A percentile compares a stretch with the other conserved stretches of the same genome.
phyloP scores from a whole-genome alignment of 2,329 filamentous ascomycete genomes.

The Rugonectria rugulosa region DNA sequence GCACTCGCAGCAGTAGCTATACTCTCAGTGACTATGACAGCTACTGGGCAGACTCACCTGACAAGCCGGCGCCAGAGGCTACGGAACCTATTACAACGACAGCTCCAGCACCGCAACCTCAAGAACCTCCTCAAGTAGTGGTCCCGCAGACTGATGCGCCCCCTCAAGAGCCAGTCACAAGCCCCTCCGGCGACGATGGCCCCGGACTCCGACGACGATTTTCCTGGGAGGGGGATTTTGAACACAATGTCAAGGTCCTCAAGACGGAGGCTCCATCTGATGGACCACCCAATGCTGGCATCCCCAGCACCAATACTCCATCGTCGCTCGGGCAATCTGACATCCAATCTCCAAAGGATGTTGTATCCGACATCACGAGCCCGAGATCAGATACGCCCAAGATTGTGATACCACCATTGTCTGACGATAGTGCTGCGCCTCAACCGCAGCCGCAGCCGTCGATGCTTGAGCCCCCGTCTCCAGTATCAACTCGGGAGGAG shows the following conservation, averaged over 20 bases:
- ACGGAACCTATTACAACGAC: slow-evolving; percentile 12
- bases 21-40: slow-evolving; percentile 72
- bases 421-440: slow-evolving; percentile 32
- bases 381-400: slow-evolving; percentile 25
- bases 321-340: slow-evolving; percentile 21
- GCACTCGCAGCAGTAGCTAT: slow-evolving; percentile 65
- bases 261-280: slow-evolving; percentile 20
- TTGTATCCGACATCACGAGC: slow-evolving; percentile 13
- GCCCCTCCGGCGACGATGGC: slow-evolving; percentile 1
- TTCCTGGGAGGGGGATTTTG: slow-evolving; percentile 47
- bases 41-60: slow-evolving; percentile 62
- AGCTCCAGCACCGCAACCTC: not conserved
- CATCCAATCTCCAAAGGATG: slow-evolving; percentile 24
- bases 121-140: slow-evolving; percentile 7
- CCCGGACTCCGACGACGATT: slow-evolving; percentile 42
- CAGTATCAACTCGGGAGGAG: slow-evolving; percentile 49
- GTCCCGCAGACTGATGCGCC: slow-evolving; percentile 1
- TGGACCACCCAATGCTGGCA: slow-evolving; percentile 6
- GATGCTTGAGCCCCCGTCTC: slow-evolving; percentile 52
- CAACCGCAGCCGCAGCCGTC: slow-evolving; percentile 29
- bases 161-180: slow-evolving; percentile 9
- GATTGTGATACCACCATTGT: slow-evolving; percentile 33
- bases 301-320: slow-evolving; percentile 19
- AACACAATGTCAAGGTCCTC: slow-evolving; percentile 27
- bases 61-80: slow-evolving; percentile 18